Evolutionary conservation across 2,329 filamentous ascomycete species (phyloP).

Genomic region (Cytospora piceae): DNA sequence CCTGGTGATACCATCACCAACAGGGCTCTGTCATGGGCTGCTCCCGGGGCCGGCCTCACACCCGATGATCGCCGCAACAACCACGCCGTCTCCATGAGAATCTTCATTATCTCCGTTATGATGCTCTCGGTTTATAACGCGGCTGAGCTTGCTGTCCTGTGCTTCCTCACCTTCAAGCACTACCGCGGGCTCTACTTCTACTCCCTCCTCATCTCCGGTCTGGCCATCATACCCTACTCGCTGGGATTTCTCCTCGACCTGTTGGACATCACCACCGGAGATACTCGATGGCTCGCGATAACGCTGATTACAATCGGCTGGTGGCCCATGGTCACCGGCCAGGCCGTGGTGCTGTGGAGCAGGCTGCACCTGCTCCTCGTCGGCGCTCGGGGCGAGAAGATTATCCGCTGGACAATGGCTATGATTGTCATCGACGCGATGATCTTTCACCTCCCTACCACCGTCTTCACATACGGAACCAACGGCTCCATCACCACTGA

Average conservation of each 20-base stretch:
- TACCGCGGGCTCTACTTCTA: slow-evolving; percentile 25
- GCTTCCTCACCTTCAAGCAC: slow-evolving; percentile 12
- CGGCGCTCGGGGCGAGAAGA: neutral
- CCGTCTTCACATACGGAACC: slow-evolving; percentile 22
- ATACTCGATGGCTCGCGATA: slow-evolving; percentile 12
- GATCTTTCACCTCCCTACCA: slow-evolving; percentile 14
- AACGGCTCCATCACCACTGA: neutral
- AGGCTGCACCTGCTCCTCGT: slow-evolving; percentile 21
- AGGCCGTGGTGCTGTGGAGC: slow-evolving; percentile 22
- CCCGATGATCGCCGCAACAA: slow-evolving; percentile 3
- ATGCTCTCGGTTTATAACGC: slow-evolving; percentile 18
- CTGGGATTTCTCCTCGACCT: slow-evolving; percentile 16
- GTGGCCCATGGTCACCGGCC: slow-evolving; percentile 23
- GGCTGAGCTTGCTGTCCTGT: slow-evolving; percentile 14
- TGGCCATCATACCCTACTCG: slow-evolving; percentile 23
- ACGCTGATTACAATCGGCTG: slow-evolving; percentile 19
- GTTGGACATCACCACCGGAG: neutral
- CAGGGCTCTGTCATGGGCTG: slow-evolving; percentile 6
- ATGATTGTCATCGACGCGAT: slow-evolving; percentile 19
- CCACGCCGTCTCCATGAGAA: neutral
- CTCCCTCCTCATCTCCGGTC: slow-evolving; percentile 2
- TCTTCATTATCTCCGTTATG: slow-evolving; percentile 11
- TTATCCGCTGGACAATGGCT: slow-evolving; percentile 11
- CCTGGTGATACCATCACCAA: neutral
- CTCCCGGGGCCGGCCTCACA: slow-evolving; percentile 13